Evolutionary conservation across 2,329 filamentous ascomycete species (phyloP), one percentile per base, ranked within the genome.

Genomic region (Penicillium sp.): DNA sequence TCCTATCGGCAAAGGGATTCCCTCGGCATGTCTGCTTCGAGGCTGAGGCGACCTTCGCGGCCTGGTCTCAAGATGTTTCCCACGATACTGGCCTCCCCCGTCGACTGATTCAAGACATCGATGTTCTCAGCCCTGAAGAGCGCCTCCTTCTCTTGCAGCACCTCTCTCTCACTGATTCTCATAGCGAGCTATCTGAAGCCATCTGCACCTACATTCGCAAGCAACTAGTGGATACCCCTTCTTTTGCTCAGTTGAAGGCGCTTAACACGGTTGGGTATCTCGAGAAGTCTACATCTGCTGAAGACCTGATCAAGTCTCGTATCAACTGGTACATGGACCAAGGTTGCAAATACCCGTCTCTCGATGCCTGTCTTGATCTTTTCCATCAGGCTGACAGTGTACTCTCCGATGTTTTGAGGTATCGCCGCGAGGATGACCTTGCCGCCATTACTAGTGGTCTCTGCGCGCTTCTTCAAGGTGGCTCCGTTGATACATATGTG

Each of bases 251-350:
- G 56, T 66, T 79, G 13, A 75, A 74, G 58, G 71, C 72, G 33
- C 65, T 75, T 10, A 75, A 73, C 58, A 75, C 78, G 0, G 65
- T 69, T 29, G 69, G 67, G 6, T 81, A 79, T 57, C 70, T 81
- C 5, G 67, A 73, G 19, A 74, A 76, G n/a, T 68, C 73, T 2
- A 65, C 75, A 19, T 69, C 73, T 21, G 52, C 69, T 7, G 67
- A 75, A 38, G 64, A 68, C 10, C 57, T 81, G 21, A 63, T 81
- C 13, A 58, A 65, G n/a, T 66, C 73, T 9, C 75, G 79, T 15
- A 65, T 79, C 9, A 67, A 61, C 9, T 81, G 79, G 79, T 76
- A 80, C 50, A 58, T 63, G 4, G 73, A 77, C 7, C 74, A 78
- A 49, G 70, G 71, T 0, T 76, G 74, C 49, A 62, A 59, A 23